Percentiles rank a stretch among this genome's conserved stretches.
These are phyloP conservation scores for Fusarium miscanthi DNA, from an alignment of 2,329 filamentous ascomycete genomes.

Conservation along the genomic window DNA sequence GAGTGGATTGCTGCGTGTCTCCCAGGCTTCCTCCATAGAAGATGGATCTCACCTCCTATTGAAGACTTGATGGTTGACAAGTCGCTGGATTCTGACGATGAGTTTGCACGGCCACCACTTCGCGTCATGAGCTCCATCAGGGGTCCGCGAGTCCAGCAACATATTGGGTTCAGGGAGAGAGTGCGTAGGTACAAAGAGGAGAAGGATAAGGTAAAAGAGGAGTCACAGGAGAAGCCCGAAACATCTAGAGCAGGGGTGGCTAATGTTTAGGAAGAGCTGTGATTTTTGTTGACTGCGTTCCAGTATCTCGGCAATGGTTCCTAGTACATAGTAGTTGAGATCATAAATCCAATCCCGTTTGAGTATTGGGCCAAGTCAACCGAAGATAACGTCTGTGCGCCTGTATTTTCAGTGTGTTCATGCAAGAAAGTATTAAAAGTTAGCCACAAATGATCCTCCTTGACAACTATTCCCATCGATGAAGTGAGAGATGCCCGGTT, in stretches of 20 bases:
- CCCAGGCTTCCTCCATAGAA: constrained; percentile 45
- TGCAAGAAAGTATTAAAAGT: not conserved
- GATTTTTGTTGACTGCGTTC: not conserved
- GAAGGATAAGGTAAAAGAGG: constrained; percentile 30
- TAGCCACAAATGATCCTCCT: not conserved
- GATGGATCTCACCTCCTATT: constrained; percentile 40
- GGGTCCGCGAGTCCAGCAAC: constrained; percentile 46
- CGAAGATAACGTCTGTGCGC: not conserved
- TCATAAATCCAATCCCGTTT: not conserved
- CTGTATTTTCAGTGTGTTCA: not conserved
- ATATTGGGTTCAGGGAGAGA: constrained; percentile 46
- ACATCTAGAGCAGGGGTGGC: constrained; percentile 13
- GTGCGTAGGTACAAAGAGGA: constrained; percentile 47
- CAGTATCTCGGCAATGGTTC: not conserved
- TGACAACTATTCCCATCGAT: not conserved
- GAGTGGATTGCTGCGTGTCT: constrained; percentile 51
- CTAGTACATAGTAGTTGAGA: not conserved
- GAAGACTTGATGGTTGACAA: constrained; percentile 29
- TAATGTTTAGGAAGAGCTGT: constrained; percentile 7
- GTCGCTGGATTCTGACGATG: constrained; percentile 33
- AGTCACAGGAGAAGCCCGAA: not conserved
- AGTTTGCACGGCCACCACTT: constrained; percentile 41
- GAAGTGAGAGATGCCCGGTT: not conserved
- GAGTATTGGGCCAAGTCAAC: not conserved
- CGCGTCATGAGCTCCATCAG: constrained; percentile 48